Evolutionary conservation across 345 rosid species (phyloP), one percentile per base, ranked within the genome.

Genomic region (Citrus medica): DNA sequence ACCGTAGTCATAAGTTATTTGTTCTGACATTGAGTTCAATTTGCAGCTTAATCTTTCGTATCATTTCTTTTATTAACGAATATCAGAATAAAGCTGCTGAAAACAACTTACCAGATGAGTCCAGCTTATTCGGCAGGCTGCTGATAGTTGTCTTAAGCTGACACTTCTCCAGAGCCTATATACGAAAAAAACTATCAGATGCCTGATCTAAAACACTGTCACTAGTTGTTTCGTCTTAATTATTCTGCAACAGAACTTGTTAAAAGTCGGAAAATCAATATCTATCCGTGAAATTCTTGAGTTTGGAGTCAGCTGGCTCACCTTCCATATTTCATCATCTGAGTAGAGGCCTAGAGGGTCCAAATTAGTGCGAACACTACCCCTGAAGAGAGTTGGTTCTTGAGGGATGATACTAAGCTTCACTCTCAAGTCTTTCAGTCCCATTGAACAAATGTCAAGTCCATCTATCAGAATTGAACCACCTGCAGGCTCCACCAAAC

Each of bases 351-450:
- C 91, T 60, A 95, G 77, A 79, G 99, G 99, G 69, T 93, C 99
- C 78, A 93, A 83, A 81, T 93, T 95, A 9, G 92, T 91, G 51
- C 99, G 85, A 51, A 95, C 84, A 58, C 94, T 90, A 27, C 97
- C 99, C 70, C 88, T 79, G 79, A 95, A 93, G 65, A 93, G 94
- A 71, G 97, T 89, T 75, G 99, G 93, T 13, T 95, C 99, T 81
- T 95, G 99, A 81, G 99, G 99, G 80, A 95, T 93, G 81, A 93
- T 93, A 84, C 99, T 90, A n/a, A 95, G 92, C 83, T 91, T 95
- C 88, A 84, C 83, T 70, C 99, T 92, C 79, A 95, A 73, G 81
- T 93, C 99, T 80, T 91, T 93, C 5, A 95, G 80, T 24, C 99
- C 99, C 8, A 95, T 90, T 0, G 85, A 80, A 75, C 96, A 82